These are phyloP conservation scores for Lentithecium fluviatile DNA, from an alignment of 495 filamentous ascomycete genomes.

Conservation along the genomic window DNA sequence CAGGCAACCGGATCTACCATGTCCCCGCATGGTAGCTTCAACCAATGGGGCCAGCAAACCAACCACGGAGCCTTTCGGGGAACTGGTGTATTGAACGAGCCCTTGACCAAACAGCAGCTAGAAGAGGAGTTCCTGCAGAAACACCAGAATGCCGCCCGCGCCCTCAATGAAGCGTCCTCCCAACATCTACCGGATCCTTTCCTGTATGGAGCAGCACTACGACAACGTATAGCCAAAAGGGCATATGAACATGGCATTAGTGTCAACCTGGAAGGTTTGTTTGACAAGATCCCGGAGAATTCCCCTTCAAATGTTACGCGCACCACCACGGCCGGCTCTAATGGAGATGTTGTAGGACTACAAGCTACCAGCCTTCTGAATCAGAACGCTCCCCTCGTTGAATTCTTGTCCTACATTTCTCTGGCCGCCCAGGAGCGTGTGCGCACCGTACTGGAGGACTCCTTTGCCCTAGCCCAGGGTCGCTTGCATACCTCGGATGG, in stretches of 20 bases:
- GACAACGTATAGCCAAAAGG: conserved; percentile 49
- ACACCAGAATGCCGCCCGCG: conserved; percentile 48
- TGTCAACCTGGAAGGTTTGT: conserved; percentile 64
- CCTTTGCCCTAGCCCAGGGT: conserved; percentile 59
- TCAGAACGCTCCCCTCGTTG: conserved; percentile 63
- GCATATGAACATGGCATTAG: conserved; percentile 58
- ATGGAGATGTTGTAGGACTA: conserved; percentile 56
- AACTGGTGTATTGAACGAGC: conserved; percentile 58
- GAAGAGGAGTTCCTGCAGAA: conserved; percentile 53
- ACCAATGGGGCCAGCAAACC: conserved; percentile 51
- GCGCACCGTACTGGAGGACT: conserved; percentile 67
- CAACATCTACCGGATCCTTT: conserved; percentile 62
- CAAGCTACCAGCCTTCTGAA: conserved; percentile 64
- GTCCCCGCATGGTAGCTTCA: conserved; percentile 48
- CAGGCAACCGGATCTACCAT: conserved; percentile 41
- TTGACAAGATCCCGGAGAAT: conserved; percentile 48
- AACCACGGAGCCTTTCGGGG: conserved; percentile 54
- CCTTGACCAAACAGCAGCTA: conserved; percentile 45
- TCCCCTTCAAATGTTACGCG: conserved; percentile 38
- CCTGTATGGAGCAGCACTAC: conserved; percentile 45
- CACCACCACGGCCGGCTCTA: conserved; percentile 46
- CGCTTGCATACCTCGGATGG: conserved; percentile 73
- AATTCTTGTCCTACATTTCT: conserved; percentile 73
- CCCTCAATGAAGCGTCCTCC: conserved; percentile 52
- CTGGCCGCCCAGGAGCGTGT: conserved; percentile 72